These are phyloP conservation scores for Psilocybe cubensis DNA, from an alignment of 768 basidiomycete genomes.

Conservation along the genomic window DNA sequence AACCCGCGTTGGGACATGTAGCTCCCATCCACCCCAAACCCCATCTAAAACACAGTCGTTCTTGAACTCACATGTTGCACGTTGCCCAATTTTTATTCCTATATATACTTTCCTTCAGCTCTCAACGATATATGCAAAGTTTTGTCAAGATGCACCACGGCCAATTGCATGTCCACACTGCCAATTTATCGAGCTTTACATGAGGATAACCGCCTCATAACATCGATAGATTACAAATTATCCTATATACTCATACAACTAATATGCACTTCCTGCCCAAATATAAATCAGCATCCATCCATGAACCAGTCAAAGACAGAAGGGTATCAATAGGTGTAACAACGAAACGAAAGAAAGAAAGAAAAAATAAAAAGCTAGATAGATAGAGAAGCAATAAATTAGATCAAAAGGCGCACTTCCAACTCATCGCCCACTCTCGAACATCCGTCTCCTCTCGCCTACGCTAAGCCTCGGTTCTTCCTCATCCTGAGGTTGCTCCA, in stretches of 20 bases:
- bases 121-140: neutral
- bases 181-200: neutral
- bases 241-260: neutral
- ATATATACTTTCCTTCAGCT: neutral
- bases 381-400: conserved; percentile 5
- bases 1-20: conserved; percentile 10
- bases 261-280: neutral
- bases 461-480: conserved; percentile 21
- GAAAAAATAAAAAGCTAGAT: conserved; percentile 4
- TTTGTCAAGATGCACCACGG: neutral
- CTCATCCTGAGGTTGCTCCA: conserved; percentile 12
- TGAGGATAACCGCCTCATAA: neutral
- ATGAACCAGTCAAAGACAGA: neutral
- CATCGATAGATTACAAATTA: conserved; percentile 6
- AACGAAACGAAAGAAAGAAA: neutral
- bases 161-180: neutral
- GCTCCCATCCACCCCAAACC: neutral
- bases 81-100: neutral
- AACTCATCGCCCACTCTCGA: conserved; percentile 19
- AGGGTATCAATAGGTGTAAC: conserved; percentile 7
- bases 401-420: neutral
- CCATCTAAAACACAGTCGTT: neutral
- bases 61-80: neutral
- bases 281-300: neutral
- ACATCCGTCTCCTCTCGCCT: conserved; percentile 22